phyloP scores from a whole-genome alignment of 306 rosid species.

The Glycine latifolia region DNA sequence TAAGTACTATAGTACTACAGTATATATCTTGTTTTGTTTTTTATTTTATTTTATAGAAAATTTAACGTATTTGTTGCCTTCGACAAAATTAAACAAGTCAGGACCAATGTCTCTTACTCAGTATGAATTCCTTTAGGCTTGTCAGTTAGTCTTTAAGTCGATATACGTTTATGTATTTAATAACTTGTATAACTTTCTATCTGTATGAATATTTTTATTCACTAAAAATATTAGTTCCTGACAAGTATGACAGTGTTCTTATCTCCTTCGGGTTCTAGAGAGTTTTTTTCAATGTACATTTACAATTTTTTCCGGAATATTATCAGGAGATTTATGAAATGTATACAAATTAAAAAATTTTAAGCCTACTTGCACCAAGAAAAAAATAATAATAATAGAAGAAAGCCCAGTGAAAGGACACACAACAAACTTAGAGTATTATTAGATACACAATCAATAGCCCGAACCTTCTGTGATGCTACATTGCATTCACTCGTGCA shows the following conservation, averaged over 20 bases:
- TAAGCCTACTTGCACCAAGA: background rate
- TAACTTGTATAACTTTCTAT: background rate
- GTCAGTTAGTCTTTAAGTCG: conserved; percentile 27
- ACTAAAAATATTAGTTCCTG: background rate
- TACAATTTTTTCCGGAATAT: background rate
- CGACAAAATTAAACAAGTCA: background rate
- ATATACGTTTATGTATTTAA: background rate
- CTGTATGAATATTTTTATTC: background rate
- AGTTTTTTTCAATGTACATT: background rate
- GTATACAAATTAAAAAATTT: background rate
- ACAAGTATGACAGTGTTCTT: background rate
- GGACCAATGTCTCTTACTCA: conserved; percentile 6
- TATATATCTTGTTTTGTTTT: background rate
- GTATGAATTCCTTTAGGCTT: conserved; percentile 20
- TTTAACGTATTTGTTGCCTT: background rate
- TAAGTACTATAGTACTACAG: background rate
- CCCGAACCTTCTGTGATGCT: conserved; percentile 1
- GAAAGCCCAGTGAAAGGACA: background rate
- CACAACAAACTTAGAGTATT: background rate
- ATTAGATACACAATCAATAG: background rate
- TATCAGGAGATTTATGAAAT: background rate
- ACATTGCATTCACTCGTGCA: conserved; percentile 44
- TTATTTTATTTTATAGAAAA: background rate
- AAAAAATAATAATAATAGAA: background rate
- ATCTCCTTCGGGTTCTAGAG: background rate